Conservation (phyloP, 495 filamentous ascomycete species). For the Trichoderma erinaceum region DNA sequence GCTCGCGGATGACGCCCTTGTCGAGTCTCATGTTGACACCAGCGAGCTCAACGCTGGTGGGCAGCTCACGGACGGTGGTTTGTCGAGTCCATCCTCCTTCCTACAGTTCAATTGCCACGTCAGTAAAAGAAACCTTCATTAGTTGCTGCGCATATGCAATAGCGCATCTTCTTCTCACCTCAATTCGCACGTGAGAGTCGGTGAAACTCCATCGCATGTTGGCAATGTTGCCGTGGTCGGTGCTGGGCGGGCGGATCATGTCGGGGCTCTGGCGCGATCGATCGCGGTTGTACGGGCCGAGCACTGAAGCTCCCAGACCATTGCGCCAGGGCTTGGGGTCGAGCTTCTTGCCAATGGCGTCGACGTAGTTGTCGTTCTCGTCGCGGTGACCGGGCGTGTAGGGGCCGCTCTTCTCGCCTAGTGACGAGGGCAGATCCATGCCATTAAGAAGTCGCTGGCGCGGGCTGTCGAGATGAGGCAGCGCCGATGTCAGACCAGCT, state of each 20-base stretch:
- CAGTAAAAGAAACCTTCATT: neutral
- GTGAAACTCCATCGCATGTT: slow-evolving; percentile 66
- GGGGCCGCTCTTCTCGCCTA: slow-evolving; percentile 25
- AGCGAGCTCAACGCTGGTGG: slow-evolving; percentile 54
- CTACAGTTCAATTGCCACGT: slow-evolving; percentile 26
- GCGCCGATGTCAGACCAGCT: slow-evolving; percentile 23
- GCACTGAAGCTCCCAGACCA: slow-evolving; percentile 53
- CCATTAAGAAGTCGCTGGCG: slow-evolving; percentile 45
- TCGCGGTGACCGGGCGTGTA: slow-evolving; percentile 41
- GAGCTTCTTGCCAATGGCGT: slow-evolving; percentile 49
- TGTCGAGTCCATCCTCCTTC: slow-evolving; percentile 66
- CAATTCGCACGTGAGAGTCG: slow-evolving; percentile 60
- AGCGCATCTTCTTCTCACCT: slow-evolving; percentile 33
- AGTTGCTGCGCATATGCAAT: neutral
- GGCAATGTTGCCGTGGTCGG: slow-evolving; percentile 54
- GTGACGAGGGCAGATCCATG: slow-evolving; percentile 38
- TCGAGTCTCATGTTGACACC: slow-evolving; percentile 65
- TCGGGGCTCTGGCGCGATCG: slow-evolving; percentile 60
- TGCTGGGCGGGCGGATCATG: slow-evolving; percentile 57
- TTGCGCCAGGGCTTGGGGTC: slow-evolving; percentile 62
- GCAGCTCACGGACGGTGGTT: slow-evolving; percentile 56
- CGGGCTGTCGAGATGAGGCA: slow-evolving; percentile 46
- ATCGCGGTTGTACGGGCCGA: slow-evolving; percentile 59
- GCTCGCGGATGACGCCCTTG: slow-evolving; percentile 60
- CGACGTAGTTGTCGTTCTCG: slow-evolving; percentile 43